Evolutionary conservation across 805 yeast genomes (phyloP).

Genomic region (Myxozyma neglecta): DNA sequence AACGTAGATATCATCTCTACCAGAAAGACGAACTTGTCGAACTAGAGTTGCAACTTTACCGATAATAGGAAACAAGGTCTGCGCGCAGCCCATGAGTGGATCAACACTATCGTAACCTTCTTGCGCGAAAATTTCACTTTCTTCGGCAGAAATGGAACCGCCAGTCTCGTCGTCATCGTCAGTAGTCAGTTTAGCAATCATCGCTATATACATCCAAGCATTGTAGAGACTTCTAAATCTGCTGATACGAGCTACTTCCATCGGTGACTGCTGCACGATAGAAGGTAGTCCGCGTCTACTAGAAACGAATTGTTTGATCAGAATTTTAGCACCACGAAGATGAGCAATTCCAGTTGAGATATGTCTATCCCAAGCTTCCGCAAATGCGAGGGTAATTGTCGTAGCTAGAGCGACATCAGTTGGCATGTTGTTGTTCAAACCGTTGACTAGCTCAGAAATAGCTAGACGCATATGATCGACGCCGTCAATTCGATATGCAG

Average conservation of each 20-base stretch:
- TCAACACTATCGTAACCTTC: constrained; percentile 47
- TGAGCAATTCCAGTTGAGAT: constrained; percentile 69
- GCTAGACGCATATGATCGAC: constrained; percentile 60
- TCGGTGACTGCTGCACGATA: constrained; percentile 6
- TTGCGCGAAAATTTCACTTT: constrained; percentile 7
- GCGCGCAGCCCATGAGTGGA: constrained; percentile 68
- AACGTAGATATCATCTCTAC: constrained; percentile 36
- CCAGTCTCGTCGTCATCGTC: constrained; percentile 44
- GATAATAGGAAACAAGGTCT: constrained; percentile 61
- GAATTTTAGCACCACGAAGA: constrained; percentile 62
- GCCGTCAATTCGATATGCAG: constrained; percentile 49
- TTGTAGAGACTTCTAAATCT: constrained; percentile 55
- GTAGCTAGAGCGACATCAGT: constrained; percentile 68
- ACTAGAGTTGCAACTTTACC: constrained; percentile 63
- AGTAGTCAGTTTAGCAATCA: constrained; percentile 63
- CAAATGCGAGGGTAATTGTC: constrained; percentile 60
- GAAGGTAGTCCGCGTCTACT: constrained; percentile 14
- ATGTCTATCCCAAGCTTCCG: constrained; percentile 70
- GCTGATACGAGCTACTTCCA: constrained; percentile 30
- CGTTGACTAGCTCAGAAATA: constrained; percentile 59
- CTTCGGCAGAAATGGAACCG: constrained; percentile 28
- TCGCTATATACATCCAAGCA: constrained; percentile 69
- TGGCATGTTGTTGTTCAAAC: constrained; percentile 48
- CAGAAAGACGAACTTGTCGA: constrained; percentile 47
- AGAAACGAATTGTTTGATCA: constrained; percentile 44